Evolutionary conservation across 148 eudicot genomes (phyloP).

Genomic region (Fallopia convolvulus): DNA sequence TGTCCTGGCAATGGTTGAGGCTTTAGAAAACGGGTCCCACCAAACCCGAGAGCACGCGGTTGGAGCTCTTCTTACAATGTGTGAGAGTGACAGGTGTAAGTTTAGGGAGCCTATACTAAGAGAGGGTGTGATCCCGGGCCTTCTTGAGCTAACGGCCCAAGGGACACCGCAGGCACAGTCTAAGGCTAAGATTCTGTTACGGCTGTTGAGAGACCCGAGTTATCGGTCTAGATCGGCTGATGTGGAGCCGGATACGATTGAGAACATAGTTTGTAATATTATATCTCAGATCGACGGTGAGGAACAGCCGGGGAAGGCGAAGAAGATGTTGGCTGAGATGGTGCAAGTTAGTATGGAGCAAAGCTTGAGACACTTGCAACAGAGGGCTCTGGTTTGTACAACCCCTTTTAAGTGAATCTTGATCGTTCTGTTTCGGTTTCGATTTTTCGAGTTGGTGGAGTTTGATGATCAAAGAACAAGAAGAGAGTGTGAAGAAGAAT

Average conservation of each 20-base stretch:
- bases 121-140: slow-evolving; percentile 95
- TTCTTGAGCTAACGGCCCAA: slow-evolving; percentile 88
- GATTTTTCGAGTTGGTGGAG: background rate
- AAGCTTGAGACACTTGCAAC: slow-evolving; percentile 81
- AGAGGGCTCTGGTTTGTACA: slow-evolving; percentile 76
- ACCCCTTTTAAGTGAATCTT: slow-evolving; percentile 18
- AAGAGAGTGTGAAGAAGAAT: slow-evolving; percentile 19
- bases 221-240: slow-evolving; percentile 54
- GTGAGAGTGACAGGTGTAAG: slow-evolving; percentile 60
- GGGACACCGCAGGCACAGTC: slow-evolving; percentile 66
- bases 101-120: slow-evolving; percentile 74
- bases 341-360: slow-evolving; percentile 98
- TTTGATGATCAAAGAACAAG: background rate
- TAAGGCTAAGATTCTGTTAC: slow-evolving; percentile 62
- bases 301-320: slow-evolving; percentile 81
- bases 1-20: slow-evolving; percentile 78
- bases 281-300: slow-evolving; percentile 81
- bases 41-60: slow-evolving; percentile 86
- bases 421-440: slow-evolving; percentile 1
- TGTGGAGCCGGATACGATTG: slow-evolving; percentile 59
- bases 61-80: slow-evolving; percentile 71
- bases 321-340: slow-evolving; percentile 90
- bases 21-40: slow-evolving; percentile 68
- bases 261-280: slow-evolving; percentile 71
- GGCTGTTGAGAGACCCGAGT: slow-evolving; percentile 71